Base-by-base conservation (phyloP, 2,329 filamentous ascomycete species). In the Byssoonygena ceratinophila region DNA sequence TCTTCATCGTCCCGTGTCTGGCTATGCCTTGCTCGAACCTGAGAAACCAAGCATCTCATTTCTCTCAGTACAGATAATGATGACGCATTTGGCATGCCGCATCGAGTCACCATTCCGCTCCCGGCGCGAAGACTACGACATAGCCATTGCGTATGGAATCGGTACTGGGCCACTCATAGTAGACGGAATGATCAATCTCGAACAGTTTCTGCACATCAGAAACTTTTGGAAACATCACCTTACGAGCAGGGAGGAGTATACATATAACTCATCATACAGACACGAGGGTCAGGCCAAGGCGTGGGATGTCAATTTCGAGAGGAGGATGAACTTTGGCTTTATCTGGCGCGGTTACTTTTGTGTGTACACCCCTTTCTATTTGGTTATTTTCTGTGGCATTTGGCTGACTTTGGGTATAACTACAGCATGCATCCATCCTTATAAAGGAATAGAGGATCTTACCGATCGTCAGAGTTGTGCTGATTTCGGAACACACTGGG, bases 181-280 rank as follows among this genome's bases (percentile, higher is more conserved):
- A 2, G 52, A 57, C 12, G 47, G n/a, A 0, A 47, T 55, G 1
- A 52, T 69, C 2, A 57, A 70, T 39, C 56, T 70, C 3, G 18
- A 57, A 23, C 61, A 58, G 6, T 43, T 71, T n/a, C 51, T 71
- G 22, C 65, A 70, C 36, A 65, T 72, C 16, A 64, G 68, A 12
- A 69, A 68, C 53, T 72, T 72, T 54, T 73, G 69, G 69, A 65
- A 69, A 32, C 61, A 64, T 3, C 69, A 72, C 56, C 53, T 73
- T 6, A 60, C 67, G 8, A 64, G 61, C 20, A 36, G 52, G 0
- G 50, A 55, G 8, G 65, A 68, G 47, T 54, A 57, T 4, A 63
- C 61, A 0, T 68, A 63, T 44, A 45, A 59, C 41, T 37, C 56
- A 2, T 58, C 61, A 18, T 67, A 63, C 47, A 49, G n/a, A 46